Conservation (phyloP, 768 basidiomycete genomes). For the Cystoderma amianthinum region DNA sequence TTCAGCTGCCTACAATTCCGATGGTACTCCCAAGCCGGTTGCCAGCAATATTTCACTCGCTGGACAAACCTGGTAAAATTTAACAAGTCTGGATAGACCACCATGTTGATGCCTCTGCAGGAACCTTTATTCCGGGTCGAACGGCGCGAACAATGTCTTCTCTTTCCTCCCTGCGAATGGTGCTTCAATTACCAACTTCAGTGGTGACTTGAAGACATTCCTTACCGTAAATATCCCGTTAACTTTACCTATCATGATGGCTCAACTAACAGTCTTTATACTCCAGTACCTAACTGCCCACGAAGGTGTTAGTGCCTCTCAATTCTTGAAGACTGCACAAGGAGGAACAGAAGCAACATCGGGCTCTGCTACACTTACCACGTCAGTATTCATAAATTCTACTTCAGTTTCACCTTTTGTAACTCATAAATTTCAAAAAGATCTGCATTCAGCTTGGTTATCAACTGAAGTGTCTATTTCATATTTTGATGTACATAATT, state of each 20-base stretch:
- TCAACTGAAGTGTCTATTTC: neutral
- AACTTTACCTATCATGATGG: neutral
- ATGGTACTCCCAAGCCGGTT: conserved; percentile 40
- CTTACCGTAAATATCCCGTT: conserved; percentile 28
- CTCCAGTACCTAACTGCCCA: conserved; percentile 42
- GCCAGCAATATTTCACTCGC: conserved; percentile 36
- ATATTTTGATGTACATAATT: no score
- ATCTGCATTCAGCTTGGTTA: neutral
- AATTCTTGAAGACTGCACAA: conserved; percentile 54
- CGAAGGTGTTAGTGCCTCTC: conserved; percentile 36
- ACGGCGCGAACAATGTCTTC: conserved; percentile 45
- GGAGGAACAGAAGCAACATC: conserved; percentile 59
- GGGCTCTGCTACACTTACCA: conserved; percentile 46
- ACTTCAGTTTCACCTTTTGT: neutral
- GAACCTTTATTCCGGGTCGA: conserved; percentile 49
- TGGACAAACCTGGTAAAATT: conserved; percentile 41
- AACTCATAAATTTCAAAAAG: neutral
- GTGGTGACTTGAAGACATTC: conserved; percentile 46
- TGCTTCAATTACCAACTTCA: conserved; percentile 37
- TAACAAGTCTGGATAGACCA: neutral
- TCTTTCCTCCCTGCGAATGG: conserved; percentile 36
- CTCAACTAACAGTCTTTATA: neutral
- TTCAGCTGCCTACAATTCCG: conserved; percentile 34
- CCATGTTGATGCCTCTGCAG: conserved; percentile 19
- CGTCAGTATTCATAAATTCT: conserved; percentile 27